A percentile compares a stretch with the other conserved stretches of the same genome.
These are phyloP conservation scores for Fraxinus greggii DNA, from an alignment of 305 asterid species.

Conservation along the genomic window DNA sequence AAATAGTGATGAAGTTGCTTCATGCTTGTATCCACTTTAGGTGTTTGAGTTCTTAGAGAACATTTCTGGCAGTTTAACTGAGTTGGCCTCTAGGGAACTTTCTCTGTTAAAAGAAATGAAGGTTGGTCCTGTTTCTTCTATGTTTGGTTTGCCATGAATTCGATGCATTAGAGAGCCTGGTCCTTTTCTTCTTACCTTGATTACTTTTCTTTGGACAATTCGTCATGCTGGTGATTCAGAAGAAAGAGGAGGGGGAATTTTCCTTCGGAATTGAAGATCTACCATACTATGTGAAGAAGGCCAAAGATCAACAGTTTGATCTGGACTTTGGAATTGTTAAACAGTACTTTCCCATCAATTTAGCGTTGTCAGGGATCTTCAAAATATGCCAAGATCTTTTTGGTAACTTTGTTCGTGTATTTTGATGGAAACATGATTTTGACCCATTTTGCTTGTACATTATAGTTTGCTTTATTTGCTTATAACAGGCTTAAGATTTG, in stretches of 20 bases:
- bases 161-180: not conserved
- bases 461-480: constrained; percentile 21
- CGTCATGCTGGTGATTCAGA: constrained; percentile 43
- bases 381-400: constrained; percentile 92
- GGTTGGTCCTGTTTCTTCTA: constrained; percentile 41
- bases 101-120: constrained; percentile 69
- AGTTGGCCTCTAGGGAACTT: constrained; percentile 79
- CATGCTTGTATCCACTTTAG: constrained; percentile 37
- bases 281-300: constrained; percentile 67
- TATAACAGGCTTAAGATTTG: constrained; percentile 72
- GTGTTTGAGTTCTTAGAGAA: constrained; percentile 87
- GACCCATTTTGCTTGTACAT: constrained; percentile 15
- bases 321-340: constrained; percentile 77
- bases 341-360: constrained; percentile 74
- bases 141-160: constrained; percentile 24
- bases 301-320: constrained; percentile 65
- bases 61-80: constrained; percentile 73
- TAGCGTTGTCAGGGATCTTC: constrained; percentile 88
- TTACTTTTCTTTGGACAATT: constrained; percentile 23
- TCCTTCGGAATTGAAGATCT: constrained; percentile 86
- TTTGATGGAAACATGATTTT: constrained; percentile 21
- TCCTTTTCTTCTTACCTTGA: constrained; percentile 10
- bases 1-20: constrained; percentile 9
- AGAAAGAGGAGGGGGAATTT: constrained; percentile 76
- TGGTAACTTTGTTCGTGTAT: constrained; percentile 50